Conservation (phyloP, 2,329 filamentous ascomycete genomes). For the Neonectria magnoliae region DNA sequence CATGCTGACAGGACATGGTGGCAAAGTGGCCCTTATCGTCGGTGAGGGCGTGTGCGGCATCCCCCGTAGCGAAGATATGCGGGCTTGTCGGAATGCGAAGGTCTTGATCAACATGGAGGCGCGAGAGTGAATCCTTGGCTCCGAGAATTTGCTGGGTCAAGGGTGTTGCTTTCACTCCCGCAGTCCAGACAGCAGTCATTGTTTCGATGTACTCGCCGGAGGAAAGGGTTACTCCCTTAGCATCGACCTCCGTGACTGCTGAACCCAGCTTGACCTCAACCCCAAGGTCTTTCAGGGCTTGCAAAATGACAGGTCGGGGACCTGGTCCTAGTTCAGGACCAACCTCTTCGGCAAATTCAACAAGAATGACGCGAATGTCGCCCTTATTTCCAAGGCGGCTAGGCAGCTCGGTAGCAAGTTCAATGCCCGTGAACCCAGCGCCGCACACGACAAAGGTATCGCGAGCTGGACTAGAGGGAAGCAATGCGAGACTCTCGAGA, state of each 20-base stretch:
- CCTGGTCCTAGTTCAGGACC: slow-evolving; percentile 48
- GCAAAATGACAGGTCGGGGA: slow-evolving; percentile 45
- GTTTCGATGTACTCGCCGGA: slow-evolving; percentile 48
- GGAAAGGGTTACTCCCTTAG: slow-evolving; percentile 35
- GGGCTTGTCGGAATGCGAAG: slow-evolving; percentile 3
- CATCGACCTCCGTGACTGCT: slow-evolving; percentile 40
- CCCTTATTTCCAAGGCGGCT: slow-evolving; percentile 31
- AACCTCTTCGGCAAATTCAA: slow-evolving; percentile 42
- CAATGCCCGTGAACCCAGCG: slow-evolving; percentile 50
- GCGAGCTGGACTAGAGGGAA: slow-evolving; percentile 39
- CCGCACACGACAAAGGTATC: slow-evolving; percentile 50
- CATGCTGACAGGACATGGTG: slow-evolving; percentile 54
- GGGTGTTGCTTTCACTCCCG: slow-evolving; percentile 45
- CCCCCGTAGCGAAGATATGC: slow-evolving; percentile 42
- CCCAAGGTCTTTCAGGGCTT: slow-evolving; percentile 43
- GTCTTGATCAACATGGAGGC: slow-evolving; percentile 18
- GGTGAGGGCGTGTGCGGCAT: slow-evolving; percentile 42
- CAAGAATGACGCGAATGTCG: slow-evolving; percentile 37
- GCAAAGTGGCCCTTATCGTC: slow-evolving; percentile 42
- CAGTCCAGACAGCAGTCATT: slow-evolving; percentile 51
- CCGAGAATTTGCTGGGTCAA: slow-evolving; percentile 48
- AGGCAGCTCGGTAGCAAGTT: slow-evolving; percentile 45
- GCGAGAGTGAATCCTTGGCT: slow-evolving; percentile 36
- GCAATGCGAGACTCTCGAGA: slow-evolving; percentile 29
- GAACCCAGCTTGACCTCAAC: slow-evolving; percentile 46